Evolutionary conservation across 495 filamentous ascomycete genomes (phyloP), one percentile per base, ranked within the genome.

Genomic region (Talaromyces thailandensis): DNA sequence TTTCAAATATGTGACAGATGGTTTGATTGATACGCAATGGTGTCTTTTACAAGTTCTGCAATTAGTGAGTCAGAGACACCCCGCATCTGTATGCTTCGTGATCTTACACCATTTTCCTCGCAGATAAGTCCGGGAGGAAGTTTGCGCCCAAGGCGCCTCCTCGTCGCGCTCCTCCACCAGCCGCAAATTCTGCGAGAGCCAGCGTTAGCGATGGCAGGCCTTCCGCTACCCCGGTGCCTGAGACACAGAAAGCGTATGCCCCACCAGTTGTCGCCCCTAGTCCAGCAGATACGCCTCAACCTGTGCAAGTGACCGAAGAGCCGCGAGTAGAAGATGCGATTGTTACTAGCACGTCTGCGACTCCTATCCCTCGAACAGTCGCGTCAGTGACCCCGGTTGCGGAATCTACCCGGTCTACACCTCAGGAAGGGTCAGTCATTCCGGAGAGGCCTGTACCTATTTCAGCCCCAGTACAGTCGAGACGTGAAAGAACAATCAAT

Each of bases 91-190:
- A 29, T 29, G 51, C 23, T 21, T 35, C 12, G 50, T 64, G 59
- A 35, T 64, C 64, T 60, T 21, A 56, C 60, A 35, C n/a, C 14
- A 24, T 28, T 52, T 52, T 45, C 50, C 23, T 53, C 23, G 6
- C 51, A 82, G 80, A 83, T 61, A 83, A 83, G 70, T 81, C 79
- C 62, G 76, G 78, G 68, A 82, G 80, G 67, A 82, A 81, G 62
- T 81, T 83, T 64, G 80, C 78, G 56, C 80, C 80, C 16, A 82
- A 82, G 69, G 79, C 79, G 62, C 77, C 78, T 40, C 65, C 66
- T 63, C 79, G 80, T 64, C 78, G 80, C 60, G 69, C 75, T 63
- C 71, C 70, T 50, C 68, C 73, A 56, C 71, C 68, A 56, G 63
- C 72, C 58, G 66, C 71, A 37, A 69, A 73, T 24, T 70, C 76